Conservation (phyloP, 148 eudicot genomes). For the Amaranthus hypochondriacus region DNA sequence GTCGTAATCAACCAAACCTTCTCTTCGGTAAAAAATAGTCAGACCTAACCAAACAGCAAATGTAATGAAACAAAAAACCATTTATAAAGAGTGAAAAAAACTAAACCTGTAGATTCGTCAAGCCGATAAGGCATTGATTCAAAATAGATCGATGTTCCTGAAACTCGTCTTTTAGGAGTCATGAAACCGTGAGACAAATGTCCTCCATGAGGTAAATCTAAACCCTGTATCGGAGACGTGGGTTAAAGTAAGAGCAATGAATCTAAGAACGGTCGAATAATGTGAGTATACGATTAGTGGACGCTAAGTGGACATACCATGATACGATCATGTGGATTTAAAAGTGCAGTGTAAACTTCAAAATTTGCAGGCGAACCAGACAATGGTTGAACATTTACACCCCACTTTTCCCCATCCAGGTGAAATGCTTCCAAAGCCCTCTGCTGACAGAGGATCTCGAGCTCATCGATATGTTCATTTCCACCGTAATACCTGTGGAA, state of each 20-base stretch:
- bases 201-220: constrained; percentile 93
- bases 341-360: constrained; percentile 86
- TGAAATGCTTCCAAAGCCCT: constrained; percentile 87
- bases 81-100: not conserved
- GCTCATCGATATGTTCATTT: constrained; percentile 79
- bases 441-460: constrained; percentile 70
- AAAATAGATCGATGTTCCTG: constrained; percentile 88
- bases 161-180: constrained; percentile 84
- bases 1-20: constrained; percentile 87
- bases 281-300: not conserved
- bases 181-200: constrained; percentile 91
- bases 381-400: constrained; percentile 92
- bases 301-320: constrained; percentile 44
- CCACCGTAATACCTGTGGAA: constrained; percentile 79
- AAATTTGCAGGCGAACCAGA: constrained; percentile 96
- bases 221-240: constrained; percentile 39
- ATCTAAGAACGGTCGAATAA: not conserved
- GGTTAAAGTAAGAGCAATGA: not conserved
- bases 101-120: constrained; percentile 72
- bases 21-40: not conserved
- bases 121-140: constrained; percentile 97
- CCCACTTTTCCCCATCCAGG: constrained; percentile 71
- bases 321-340: constrained; percentile 85
- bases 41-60: not conserved
- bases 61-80: not conserved